phyloP scores from a whole-genome alignment of 257 asterid genomes.

The Eustoma russellianum region DNA sequence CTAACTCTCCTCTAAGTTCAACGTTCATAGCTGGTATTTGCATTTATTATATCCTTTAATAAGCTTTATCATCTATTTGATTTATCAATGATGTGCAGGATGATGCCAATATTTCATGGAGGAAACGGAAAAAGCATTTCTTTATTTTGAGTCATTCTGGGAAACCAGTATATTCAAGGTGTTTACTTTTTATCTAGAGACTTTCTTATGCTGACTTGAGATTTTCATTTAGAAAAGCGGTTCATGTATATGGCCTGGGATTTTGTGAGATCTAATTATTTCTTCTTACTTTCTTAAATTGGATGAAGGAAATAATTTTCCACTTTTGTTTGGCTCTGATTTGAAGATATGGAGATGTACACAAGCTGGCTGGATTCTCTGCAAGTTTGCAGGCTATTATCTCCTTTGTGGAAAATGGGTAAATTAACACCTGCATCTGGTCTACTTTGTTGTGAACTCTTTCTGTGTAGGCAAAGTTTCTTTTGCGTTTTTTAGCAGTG shows the following conservation, averaged over 20 bases:
- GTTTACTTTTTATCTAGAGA: constrained; percentile 8
- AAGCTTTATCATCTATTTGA: constrained; percentile 7
- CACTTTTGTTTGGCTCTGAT: not conserved
- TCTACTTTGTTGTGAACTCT: constrained; percentile 9
- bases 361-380: constrained; percentile 97
- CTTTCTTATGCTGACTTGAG: not conserved
- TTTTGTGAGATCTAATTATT: constrained; percentile 5
- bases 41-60: too few species aligned
- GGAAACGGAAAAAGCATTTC: constrained; percentile 97
- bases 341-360: constrained; percentile 92
- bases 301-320: not conserved
- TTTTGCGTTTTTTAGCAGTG: not conserved
- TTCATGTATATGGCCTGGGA: not conserved
- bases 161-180: constrained; percentile 97
- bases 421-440: constrained; percentile 15
- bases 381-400: constrained; percentile 98
- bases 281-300: not conserved
- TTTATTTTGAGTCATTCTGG: constrained; percentile 90
- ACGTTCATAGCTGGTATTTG: too few species aligned
- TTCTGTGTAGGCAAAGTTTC: not conserved
- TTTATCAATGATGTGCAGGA: constrained; percentile 55
- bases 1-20: too few species aligned
- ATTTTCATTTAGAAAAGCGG: too few species aligned
- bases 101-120: constrained; percentile 90
- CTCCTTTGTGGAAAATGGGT: constrained; percentile 98